Percentiles rank a stretch among this genome's conserved stretches.
Evolutionary conservation across 768 basidiomycete species (phyloP).

Genomic region (Podaxis sp.): DNA sequence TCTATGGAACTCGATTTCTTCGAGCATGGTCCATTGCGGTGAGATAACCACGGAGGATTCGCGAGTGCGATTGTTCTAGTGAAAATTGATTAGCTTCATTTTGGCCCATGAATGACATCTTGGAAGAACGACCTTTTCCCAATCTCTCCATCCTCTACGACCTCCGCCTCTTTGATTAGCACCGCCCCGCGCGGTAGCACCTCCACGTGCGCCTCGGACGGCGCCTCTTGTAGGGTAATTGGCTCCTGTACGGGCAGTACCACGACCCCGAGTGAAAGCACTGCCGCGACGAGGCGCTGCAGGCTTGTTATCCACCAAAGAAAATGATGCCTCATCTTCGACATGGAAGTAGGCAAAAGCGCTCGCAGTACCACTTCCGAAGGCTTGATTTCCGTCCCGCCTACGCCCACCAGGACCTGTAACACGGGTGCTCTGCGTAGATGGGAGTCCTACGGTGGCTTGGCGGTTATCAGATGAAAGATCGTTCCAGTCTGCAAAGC

Average conservation of each 20-base stretch:
- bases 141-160: slow-evolving; percentile 80
- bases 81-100: slow-evolving; percentile 3
- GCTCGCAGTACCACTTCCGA: slow-evolving; percentile 86
- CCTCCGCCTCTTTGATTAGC: slow-evolving; percentile 49
- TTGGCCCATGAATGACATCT: background rate
- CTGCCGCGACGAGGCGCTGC: slow-evolving; percentile 70
- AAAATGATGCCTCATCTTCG: slow-evolving; percentile 97
- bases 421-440: slow-evolving; percentile 47
- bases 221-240: slow-evolving; percentile 43
- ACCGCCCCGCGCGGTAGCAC: slow-evolving; percentile 39
- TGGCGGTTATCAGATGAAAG: slow-evolving; percentile 63
- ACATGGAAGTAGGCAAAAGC: slow-evolving; percentile 98
- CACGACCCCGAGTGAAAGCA: slow-evolving; percentile 58
- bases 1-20: slow-evolving; percentile 96
- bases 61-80: slow-evolving; percentile 74
- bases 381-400: slow-evolving; percentile 79
- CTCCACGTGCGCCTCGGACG: slow-evolving; percentile 46
- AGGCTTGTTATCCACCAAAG: slow-evolving; percentile 88
- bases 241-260: slow-evolving; percentile 44
- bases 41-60: slow-evolving; percentile 94
- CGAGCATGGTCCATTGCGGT: slow-evolving; percentile 90
- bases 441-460: slow-evolving; percentile 45
- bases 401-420: slow-evolving; percentile 54
- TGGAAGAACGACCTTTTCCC: slow-evolving; percentile 76
- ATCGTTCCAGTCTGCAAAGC: slow-evolving; percentile 98